Percentiles rank a stretch among this genome's conserved stretches.
phyloP scores from a whole-genome alignment of 2,329 filamentous ascomycete species.

The Penicillium rolfsii region DNA sequence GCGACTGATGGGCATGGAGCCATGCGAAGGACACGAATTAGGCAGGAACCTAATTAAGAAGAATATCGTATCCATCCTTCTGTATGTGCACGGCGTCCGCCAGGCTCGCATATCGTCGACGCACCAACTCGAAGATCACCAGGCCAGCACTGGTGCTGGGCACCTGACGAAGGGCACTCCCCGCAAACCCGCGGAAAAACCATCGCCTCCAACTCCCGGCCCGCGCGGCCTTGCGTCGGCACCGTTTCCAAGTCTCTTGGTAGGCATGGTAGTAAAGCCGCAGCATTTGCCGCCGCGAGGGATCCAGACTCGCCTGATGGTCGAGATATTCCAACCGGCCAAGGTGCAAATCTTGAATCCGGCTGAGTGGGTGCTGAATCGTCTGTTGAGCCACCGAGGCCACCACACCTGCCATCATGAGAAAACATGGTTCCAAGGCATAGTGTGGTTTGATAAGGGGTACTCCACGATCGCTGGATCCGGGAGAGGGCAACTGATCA shows the following conservation, averaged over 20 bases:
- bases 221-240: slow-evolving; percentile 53
- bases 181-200: slow-evolving; percentile 61
- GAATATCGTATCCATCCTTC: slow-evolving; percentile 65
- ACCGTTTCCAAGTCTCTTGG: slow-evolving; percentile 61
- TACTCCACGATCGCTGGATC: slow-evolving; percentile 39
- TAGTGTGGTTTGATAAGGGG: slow-evolving; percentile 64
- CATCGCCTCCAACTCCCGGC: slow-evolving; percentile 60
- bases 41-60: slow-evolving; percentile 50
- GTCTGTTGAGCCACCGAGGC: slow-evolving; percentile 62
- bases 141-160: slow-evolving; percentile 67
- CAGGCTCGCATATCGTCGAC: slow-evolving; percentile 61
- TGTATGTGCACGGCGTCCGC: slow-evolving; percentile 58
- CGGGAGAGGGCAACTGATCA: slow-evolving; percentile 33
- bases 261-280: slow-evolving; percentile 64
- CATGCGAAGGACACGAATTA: neutral
- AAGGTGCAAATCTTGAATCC: slow-evolving; percentile 64
- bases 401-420: slow-evolving; percentile 61
- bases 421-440: slow-evolving; percentile 63
- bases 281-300: slow-evolving; percentile 50
- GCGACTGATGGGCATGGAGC: neutral
- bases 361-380: slow-evolving; percentile 61
- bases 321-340: slow-evolving; percentile 63
- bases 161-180: slow-evolving; percentile 61
- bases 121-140: slow-evolving; percentile 66
- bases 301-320: slow-evolving; percentile 51